Evolutionary conservation across 306 rosid genomes (phyloP).

Genomic region (Lagenaria siceraria): DNA sequence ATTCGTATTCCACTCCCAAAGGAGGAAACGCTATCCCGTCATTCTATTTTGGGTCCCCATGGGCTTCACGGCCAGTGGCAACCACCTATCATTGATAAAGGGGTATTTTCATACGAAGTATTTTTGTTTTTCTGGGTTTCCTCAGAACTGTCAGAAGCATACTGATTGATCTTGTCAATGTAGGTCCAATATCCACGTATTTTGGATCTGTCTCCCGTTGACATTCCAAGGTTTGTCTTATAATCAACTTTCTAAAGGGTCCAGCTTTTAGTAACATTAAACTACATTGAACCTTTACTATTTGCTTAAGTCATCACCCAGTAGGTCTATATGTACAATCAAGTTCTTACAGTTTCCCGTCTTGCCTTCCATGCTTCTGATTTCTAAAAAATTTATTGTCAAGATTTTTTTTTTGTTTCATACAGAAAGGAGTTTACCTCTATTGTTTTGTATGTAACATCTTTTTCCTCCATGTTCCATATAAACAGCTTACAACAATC

Average conservation of each 20-base stretch:
- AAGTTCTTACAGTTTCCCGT: neutral
- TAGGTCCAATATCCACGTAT: constrained; percentile 77
- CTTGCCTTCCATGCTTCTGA: neutral
- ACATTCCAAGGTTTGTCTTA: constrained; percentile 56
- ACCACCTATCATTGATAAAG: constrained; percentile 50
- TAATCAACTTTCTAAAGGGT: neutral
- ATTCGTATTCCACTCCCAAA: constrained; percentile 48
- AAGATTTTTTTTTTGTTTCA: constrained; percentile 8
- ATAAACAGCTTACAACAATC: constrained; percentile 44
- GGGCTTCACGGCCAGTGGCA: constrained; percentile 79
- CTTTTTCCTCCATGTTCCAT: constrained; percentile 13
- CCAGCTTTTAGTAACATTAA: constrained; percentile 2
- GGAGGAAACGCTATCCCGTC: constrained; percentile 74
- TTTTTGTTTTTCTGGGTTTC: constrained; percentile 9
- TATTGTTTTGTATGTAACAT: neutral
- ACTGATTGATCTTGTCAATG: constrained; percentile 32
- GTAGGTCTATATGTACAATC: neutral
- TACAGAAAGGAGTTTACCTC: neutral
- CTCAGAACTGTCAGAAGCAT: neutral
- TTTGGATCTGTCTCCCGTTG: constrained; percentile 57
- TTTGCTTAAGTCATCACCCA: neutral
- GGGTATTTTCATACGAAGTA: constrained; percentile 40
- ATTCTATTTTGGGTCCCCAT: constrained; percentile 80
- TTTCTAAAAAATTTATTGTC: neutral
- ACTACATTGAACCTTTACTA: neutral